A percentile compares a stretch with the other conserved stretches of the same genome.
Conservation (phyloP, 805 yeast species). For the Clavispora carvajalis region DNA sequence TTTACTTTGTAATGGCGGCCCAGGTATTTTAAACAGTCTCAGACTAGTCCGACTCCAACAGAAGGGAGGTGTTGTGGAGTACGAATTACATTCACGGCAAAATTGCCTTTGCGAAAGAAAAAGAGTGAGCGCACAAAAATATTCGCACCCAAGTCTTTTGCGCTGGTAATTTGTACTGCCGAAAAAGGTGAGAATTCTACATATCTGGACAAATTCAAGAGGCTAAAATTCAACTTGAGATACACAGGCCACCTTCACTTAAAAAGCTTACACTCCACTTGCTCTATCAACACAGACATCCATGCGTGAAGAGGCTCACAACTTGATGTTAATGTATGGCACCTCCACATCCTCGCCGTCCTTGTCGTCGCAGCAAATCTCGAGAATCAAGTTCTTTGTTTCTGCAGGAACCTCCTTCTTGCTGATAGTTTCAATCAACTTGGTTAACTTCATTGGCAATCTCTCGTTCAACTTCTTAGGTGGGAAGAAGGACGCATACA, state of each 20-base stretch:
- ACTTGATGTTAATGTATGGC: conserved; percentile 69
- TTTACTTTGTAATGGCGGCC: too few species aligned
- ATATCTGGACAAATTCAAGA: too few species aligned
- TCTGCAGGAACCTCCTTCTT: conserved; percentile 75
- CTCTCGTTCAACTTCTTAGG: conserved; percentile 85
- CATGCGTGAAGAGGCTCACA: conserved; percentile 11
- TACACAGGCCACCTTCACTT: not conserved
- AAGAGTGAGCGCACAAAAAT: too few species aligned
- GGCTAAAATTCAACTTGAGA: not conserved
- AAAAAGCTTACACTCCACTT: not conserved
- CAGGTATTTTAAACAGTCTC: too few species aligned
- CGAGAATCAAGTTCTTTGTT: conserved; percentile 75
- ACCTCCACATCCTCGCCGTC: conserved; percentile 94
- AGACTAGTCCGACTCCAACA: too few species aligned
- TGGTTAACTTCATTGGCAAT: conserved; percentile 57
- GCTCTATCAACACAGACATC: not conserved
- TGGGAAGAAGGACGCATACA: conserved; percentile 92
- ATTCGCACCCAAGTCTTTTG: too few species aligned
- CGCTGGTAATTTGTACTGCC: too few species aligned
- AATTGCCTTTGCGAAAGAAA: too few species aligned
- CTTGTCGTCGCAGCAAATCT: conserved; percentile 87
- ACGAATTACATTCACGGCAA: too few species aligned
- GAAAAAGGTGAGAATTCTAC: too few species aligned
- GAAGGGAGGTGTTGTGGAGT: too few species aligned
- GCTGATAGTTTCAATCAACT: conserved; percentile 77